Percentiles rank a stretch among this genome's conserved stretches.
phyloP scores from a whole-genome alignment of 2,329 filamentous ascomycete species.

The Teratosphaeriaceae sp. region DNA sequence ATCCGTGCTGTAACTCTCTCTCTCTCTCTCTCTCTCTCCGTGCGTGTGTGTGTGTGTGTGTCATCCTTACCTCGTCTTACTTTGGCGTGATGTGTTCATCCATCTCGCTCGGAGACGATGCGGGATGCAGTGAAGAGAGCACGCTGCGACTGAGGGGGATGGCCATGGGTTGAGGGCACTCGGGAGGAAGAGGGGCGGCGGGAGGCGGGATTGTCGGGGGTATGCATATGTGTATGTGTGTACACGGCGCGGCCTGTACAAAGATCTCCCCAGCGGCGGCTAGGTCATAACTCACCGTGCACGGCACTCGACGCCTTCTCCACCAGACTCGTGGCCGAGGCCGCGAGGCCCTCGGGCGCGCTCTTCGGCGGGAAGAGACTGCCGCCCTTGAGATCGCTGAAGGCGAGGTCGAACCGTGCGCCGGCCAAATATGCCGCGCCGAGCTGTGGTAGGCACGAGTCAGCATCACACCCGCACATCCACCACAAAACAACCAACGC shows the following conservation, averaged over 20 bases:
- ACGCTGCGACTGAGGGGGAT: background rate
- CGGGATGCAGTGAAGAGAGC: background rate
- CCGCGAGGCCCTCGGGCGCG: slow-evolving; percentile 12
- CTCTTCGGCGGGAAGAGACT: slow-evolving; percentile 36
- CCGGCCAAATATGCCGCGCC: slow-evolving; percentile 72
- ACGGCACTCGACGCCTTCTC: background rate
- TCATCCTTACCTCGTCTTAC: no score
- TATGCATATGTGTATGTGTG: no score
- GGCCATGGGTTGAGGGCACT: background rate
- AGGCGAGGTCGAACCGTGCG: slow-evolving; percentile 70
- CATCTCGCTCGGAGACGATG: slow-evolving; percentile 1
- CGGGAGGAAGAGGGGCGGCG: no score
- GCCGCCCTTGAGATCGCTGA: slow-evolving; percentile 47
- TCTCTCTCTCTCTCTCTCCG: no score
- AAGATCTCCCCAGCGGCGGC: background rate
- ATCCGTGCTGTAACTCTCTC: slow-evolving; percentile 82
- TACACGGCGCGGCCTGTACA: no score
- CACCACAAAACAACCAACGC: background rate
- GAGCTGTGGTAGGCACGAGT: slow-evolving; percentile 51
- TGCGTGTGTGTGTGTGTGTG: no score
- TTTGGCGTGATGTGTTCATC: slow-evolving; percentile 3
- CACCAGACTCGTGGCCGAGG: no score
- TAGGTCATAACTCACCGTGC: slow-evolving; percentile 12
- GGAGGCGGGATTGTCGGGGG: no score
- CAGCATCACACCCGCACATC: background rate